Evolutionary conservation across 1,284 basidiomycete species (phyloP), one percentile per base, ranked within the genome.

Genomic region (Athelia sp.): DNA sequence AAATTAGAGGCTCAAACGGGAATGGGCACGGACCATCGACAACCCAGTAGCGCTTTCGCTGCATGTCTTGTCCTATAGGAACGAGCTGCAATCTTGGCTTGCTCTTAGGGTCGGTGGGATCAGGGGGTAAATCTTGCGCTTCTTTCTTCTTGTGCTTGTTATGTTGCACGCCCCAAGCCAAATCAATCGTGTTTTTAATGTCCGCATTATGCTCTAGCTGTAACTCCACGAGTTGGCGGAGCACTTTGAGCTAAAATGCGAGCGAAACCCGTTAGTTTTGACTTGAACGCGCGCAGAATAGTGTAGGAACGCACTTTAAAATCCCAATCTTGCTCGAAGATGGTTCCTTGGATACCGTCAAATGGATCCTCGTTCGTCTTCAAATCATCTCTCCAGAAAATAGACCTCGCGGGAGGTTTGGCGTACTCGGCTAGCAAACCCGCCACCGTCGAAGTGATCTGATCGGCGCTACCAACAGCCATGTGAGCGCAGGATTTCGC

Each of bases 121-220:
- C 73, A 24, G 79, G 75, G 36, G 78, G 76, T 3, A 75, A 69
- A 46, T 73, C 70, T 11, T 74, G 63, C 10, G 73, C 67, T 54
- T 87, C 82, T 51, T 78, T 79, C 69, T 89, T 90, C 75, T 87
- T 88, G 66, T 89, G 83, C 58, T 89, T 88, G 62, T 83, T 83
- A 57, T 87, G 84, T 49, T 79, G 76, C 59, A 89, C 84, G 58
- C 87, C 87, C 87, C 88, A 90, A 46, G 87, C 87, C 62, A 79
- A 79, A 74, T 91, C 88, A 64, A 91, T 85, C 48, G 72, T 72
- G 46, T 67, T 72, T 67, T 87, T 88, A 61, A 89, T 76, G 48
- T 82, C 81, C 40, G 70, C 62, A 54, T 78, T 78, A 60, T 90
- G 82, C 32, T 71, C 70, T 3, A 91, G 76, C 60, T 90, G 88